These are phyloP conservation scores for Aureobasidium melanogenum DNA, from an alignment of 2,329 filamentous ascomycete species.

Conservation along the genomic window DNA sequence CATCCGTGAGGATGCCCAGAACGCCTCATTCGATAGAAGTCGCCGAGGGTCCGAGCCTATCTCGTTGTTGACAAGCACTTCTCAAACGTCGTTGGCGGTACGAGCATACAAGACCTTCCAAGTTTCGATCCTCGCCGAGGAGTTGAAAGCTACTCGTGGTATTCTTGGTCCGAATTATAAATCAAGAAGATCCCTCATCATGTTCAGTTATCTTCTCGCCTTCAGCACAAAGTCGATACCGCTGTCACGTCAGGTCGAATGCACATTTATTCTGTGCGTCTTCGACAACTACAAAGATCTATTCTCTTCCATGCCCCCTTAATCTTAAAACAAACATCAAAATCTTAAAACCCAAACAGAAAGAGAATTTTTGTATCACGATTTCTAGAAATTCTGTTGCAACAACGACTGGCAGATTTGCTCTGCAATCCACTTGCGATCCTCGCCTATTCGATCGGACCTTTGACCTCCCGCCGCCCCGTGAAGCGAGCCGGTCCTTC, in stretches of 20 bases:
- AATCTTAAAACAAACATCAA: conserved; percentile 3
- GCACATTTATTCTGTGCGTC: background rate
- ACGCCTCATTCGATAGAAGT: conserved; percentile 3
- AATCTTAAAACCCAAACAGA: too few relatives aligned
- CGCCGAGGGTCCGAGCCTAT: background rate
- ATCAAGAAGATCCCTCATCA: background rate
- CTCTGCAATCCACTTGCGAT: background rate
- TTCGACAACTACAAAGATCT: background rate
- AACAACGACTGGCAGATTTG: background rate
- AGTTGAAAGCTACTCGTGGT: background rate
- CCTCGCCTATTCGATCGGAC: background rate
- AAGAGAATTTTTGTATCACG: background rate
- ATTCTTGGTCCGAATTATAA: background rate
- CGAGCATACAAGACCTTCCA: background rate
- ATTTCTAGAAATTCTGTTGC: background rate
- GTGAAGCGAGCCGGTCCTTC: background rate
- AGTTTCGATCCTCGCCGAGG: background rate
- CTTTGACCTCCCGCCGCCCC: background rate
- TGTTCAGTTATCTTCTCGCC: background rate
- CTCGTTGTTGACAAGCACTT: background rate
- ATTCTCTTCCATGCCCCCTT: background rate
- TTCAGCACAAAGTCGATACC: too few relatives aligned
- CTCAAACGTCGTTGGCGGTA: conserved; percentile 1
- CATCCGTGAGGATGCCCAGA: background rate
- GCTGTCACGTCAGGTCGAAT: background rate